Conservation (phyloP, 805 yeast species). For the Vanderwaltozyma polyspora region DNA sequence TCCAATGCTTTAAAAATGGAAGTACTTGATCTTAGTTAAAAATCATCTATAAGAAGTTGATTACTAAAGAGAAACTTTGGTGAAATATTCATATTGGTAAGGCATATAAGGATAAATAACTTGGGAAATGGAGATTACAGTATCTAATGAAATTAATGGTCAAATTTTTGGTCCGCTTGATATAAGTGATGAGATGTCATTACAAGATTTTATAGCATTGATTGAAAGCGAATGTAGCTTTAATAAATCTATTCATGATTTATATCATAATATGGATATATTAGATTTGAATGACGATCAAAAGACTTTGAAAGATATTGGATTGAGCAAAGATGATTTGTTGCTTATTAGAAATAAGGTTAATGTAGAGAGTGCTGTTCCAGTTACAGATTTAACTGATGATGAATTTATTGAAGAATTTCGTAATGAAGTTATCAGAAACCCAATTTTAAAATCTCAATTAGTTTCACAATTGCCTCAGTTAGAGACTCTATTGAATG, state of each 20-base stretch:
- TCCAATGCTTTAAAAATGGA: too few species aligned
- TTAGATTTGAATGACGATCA: conserved; percentile 23
- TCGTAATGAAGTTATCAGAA: conserved; percentile 37
- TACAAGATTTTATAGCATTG: conserved; percentile 62
- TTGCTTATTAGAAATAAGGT: conserved; percentile 31
- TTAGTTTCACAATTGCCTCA: conserved; percentile 35
- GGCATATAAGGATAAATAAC: background rate
- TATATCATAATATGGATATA: conserved; percentile 37
- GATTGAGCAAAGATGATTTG: conserved; percentile 49
- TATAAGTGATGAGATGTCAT: conserved; percentile 48
- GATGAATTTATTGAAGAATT: conserved; percentile 33
- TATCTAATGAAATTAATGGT: conserved; percentile 40
- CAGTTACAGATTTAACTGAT: conserved; percentile 2
- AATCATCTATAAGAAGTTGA: too few species aligned
- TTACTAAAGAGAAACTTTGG: too few species aligned
- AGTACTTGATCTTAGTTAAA: too few species aligned
- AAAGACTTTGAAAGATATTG: conserved; percentile 35
- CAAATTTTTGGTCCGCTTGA: conserved; percentile 42
- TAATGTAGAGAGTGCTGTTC: background rate
- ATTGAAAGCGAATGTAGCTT: conserved; percentile 59
- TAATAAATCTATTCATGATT: conserved; percentile 34
- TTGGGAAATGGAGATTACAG: conserved; percentile 37
- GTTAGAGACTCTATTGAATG: conserved; percentile 34
- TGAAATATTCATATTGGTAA: background rate
- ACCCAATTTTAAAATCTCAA: conserved; percentile 32